These are phyloP conservation scores for Beta corolliflora DNA, from an alignment of 179 eudicot species.

Conservation along the genomic window DNA sequence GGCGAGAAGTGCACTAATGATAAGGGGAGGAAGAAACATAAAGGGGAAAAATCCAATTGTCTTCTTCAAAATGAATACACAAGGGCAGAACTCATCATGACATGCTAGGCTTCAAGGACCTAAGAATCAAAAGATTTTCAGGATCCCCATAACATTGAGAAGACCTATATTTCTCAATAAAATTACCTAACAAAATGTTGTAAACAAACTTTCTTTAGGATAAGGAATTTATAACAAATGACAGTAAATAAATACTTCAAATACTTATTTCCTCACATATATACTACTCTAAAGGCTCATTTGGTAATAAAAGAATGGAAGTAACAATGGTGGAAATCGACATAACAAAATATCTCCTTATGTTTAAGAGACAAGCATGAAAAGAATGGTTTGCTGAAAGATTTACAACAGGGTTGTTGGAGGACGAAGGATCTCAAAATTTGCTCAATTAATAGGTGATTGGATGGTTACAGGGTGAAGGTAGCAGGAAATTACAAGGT, in stretches of 20 bases:
- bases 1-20: background rate
- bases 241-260: too few species aligned
- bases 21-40: background rate
- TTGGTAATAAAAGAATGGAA: background rate
- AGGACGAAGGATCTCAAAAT: too few species aligned
- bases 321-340: background rate
- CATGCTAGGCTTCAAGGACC: slow-evolving; percentile 3
- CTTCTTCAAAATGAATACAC: background rate
- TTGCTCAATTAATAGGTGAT: background rate
- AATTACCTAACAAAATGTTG: background rate
- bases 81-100: background rate
- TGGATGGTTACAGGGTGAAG: background rate
- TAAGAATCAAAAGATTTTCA: background rate
- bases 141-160: background rate
- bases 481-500: background rate
- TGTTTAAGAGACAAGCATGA: background rate
- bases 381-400: background rate
- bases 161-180: background rate
- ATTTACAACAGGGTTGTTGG: background rate
- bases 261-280: too few species aligned
- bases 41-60: background rate
- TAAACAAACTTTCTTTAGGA: background rate
- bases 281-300: background rate
- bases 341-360: background rate
- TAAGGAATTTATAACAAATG: background rate